Percentiles rank a stretch among this genome's conserved stretches.
phyloP scores from a whole-genome alignment of 2,329 filamentous ascomycete species.

The Chaetomium sp. region DNA sequence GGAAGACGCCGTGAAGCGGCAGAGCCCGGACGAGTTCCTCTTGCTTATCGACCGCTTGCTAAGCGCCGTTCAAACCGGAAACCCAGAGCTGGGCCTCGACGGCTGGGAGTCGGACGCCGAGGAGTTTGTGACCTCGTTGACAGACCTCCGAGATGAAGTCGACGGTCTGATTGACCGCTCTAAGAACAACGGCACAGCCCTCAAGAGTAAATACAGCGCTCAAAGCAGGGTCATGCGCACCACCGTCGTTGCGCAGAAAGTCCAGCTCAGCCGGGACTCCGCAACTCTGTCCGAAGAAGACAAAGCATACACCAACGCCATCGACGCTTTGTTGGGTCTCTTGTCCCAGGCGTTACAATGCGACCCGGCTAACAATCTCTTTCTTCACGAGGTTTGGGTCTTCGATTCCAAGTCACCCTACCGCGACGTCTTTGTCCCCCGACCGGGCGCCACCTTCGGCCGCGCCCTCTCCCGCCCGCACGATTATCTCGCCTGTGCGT shows the following conservation, averaged over 20 bases:
- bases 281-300: slow-evolving; percentile 71
- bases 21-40: slow-evolving; percentile 54
- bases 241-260: slow-evolving; percentile 78
- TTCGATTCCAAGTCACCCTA: slow-evolving; percentile 73
- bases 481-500: slow-evolving; percentile 75
- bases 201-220: slow-evolving; percentile 75
- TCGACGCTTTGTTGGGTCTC: slow-evolving; percentile 58
- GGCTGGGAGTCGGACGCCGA: slow-evolving; percentile 41
- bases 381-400: slow-evolving; percentile 72
- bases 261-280: slow-evolving; percentile 75
- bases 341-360: slow-evolving; percentile 46
- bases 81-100: slow-evolving; percentile 43
- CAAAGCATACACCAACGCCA: slow-evolving; percentile 66
- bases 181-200: slow-evolving; percentile 48
- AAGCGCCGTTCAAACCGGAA: slow-evolving; percentile 41
- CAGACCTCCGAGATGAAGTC: slow-evolving; percentile 50
- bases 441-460: slow-evolving; percentile 70
- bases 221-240: slow-evolving; percentile 71
- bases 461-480: slow-evolving; percentile 71
- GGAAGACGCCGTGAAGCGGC: slow-evolving; percentile 61
- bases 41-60: slow-evolving; percentile 49
- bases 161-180: slow-evolving; percentile 50
- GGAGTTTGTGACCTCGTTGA: slow-evolving; percentile 42
- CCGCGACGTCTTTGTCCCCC: slow-evolving; percentile 73
- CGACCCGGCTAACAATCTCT: slow-evolving; percentile 49